Evolutionary conservation across 441 rosid species (phyloP).

Genomic region (Croton laevigatus): DNA sequence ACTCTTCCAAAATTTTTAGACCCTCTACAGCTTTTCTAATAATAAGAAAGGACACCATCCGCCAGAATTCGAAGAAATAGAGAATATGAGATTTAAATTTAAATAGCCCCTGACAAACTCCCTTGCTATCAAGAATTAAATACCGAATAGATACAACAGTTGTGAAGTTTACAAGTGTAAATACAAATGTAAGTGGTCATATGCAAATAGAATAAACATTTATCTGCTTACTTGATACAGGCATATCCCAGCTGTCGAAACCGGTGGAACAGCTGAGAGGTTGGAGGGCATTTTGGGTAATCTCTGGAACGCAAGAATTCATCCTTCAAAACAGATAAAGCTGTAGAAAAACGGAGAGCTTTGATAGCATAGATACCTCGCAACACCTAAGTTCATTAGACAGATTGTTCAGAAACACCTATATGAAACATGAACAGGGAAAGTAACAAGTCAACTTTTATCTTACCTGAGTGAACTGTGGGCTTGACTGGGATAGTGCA

Average conservation of each 20-base stretch:
- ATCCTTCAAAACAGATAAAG: slow-evolving; percentile 89
- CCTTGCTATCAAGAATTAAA: neutral
- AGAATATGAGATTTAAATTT: slow-evolving; percentile 2
- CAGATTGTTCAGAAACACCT: slow-evolving; percentile 30
- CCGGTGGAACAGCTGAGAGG: slow-evolving; percentile 89
- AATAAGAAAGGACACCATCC: neutral
- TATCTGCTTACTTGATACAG: slow-evolving; percentile 71
- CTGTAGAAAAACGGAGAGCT: slow-evolving; percentile 94
- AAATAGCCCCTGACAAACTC: neutral
- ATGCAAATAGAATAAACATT: neutral
- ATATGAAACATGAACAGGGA: slow-evolving; percentile 15
- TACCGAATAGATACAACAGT: neutral
- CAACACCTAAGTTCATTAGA: slow-evolving; percentile 53
- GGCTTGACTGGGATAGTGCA: slow-evolving; percentile 93
- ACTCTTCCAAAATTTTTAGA: neutral
- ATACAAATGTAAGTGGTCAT: neutral
- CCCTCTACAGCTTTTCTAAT: neutral
- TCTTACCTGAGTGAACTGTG: slow-evolving; percentile 94
- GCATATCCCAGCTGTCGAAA: slow-evolving; percentile 97
- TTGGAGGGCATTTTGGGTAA: slow-evolving; percentile 96
- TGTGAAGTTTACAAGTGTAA: neutral
- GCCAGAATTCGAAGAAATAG: neutral
- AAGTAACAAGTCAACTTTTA: slow-evolving; percentile 20
- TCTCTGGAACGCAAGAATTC: slow-evolving; percentile 97
- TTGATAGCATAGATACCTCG: slow-evolving; percentile 85